Conservation (phyloP, 805 yeast species). For the Metschnikowia chrysomelidarum region DNA sequence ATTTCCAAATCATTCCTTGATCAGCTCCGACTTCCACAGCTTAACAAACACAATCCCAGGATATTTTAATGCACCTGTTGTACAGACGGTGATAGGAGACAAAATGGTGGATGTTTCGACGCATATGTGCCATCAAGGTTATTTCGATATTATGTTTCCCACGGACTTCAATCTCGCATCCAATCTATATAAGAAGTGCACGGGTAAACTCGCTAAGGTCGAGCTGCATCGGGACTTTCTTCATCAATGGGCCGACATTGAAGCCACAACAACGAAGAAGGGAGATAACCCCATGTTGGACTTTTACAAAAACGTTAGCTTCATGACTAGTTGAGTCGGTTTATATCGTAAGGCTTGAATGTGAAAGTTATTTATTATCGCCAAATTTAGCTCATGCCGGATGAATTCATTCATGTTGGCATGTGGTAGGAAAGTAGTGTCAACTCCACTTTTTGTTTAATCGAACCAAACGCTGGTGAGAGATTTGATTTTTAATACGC, state of each 20-base stretch:
- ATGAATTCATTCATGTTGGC: no score
- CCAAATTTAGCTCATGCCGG: no score
- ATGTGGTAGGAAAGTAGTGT: no score
- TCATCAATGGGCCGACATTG: slow-evolving; percentile 67
- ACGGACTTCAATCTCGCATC: slow-evolving; percentile 67
- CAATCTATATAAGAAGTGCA: slow-evolving; percentile 60
- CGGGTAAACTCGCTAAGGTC: slow-evolving; percentile 56
- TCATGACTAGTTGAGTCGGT: slow-evolving; percentile 45
- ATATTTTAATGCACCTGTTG: slow-evolving; percentile 67
- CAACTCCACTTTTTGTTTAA: no score
- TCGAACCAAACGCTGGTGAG: slow-evolving; percentile 4
- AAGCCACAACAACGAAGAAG: slow-evolving; percentile 62
- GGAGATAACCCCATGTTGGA: slow-evolving; percentile 87
- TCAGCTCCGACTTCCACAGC: slow-evolving; percentile 65
- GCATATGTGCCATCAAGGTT: slow-evolving; percentile 83
- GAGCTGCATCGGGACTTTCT: slow-evolving; percentile 64
- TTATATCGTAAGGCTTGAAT: neutral
- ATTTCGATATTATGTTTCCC: slow-evolving; percentile 83
- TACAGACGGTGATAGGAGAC: slow-evolving; percentile 69
- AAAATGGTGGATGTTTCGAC: slow-evolving; percentile 68
- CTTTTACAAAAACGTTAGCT: slow-evolving; percentile 72
- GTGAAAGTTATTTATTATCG: no score
- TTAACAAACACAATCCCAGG: slow-evolving; percentile 53
- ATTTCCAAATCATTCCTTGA: slow-evolving; percentile 75
- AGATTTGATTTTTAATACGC: slow-evolving; percentile 2